Base-by-base conservation (phyloP, 2,329 filamentous ascomycete species). In the Setomelanomma holmii region DNA sequence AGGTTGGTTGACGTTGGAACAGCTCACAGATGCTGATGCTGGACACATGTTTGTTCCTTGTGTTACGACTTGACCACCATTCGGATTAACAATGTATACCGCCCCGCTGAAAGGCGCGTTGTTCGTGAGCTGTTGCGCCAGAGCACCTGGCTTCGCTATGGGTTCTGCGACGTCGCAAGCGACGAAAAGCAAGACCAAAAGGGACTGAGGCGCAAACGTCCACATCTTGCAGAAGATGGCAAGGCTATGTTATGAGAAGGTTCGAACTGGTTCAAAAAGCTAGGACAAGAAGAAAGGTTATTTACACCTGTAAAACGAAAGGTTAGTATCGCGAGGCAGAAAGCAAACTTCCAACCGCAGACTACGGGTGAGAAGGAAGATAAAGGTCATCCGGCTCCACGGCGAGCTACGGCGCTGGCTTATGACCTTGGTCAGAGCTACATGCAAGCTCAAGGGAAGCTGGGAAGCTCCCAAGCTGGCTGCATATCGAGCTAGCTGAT, bases 71-170 rank as follows among this genome's bases (percentile, higher is more conserved):
- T 69, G 59, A 43, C 68, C 60, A 21, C 72, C 73, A 46, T 71
- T 59, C 8, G 69, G 56, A 19, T 66, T 57, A 34, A 74, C 69
- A 33, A 76, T 71, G 46, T 76, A 76, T 27, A 76, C 66, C 3
- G 74, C 74, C 47, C 74, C 74, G 21, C 70, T 73, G 49, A 76
- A 76, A 0, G 74, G 73, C 12, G 73, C 73, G 54, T 76, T 73
- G 40, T 75, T 72, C 2, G 63, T 64, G 19, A 69, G 60, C 12
- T 60, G 51, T 45, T 72, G 71, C 1, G 71, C 58, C 22, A 61
- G 38, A 52, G 69, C 58, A 35, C 68, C 63, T 36, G 68, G 65
- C 20, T 45, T 60, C 49, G 70, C 58, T 48, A 64, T 58, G 27
- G 68, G 67, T 35, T 55, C 56, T 27, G 69, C 67, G 20, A 56